Evolutionary conservation across 2,329 filamentous ascomycete species (phyloP), one percentile per base, ranked within the genome.

Genomic region (Fusarium dimerum): DNA sequence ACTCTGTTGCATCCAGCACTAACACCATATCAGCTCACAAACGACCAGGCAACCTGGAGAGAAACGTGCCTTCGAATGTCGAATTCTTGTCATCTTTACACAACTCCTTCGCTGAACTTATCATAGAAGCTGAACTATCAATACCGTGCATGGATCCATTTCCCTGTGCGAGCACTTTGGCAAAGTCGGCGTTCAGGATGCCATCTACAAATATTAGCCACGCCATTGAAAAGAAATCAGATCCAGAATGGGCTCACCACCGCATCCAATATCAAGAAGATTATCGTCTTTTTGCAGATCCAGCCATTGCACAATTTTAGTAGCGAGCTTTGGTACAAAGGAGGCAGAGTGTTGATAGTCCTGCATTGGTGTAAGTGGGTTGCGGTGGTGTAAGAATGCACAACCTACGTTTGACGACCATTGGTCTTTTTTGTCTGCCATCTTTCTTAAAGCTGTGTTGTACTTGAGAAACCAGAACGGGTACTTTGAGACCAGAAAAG

Each of bases 251-350:
- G 18, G 7, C 72, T 55, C 51, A 82, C 81, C 84, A 41, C 85
- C 85, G 59, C 85, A 88, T 13, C 85, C 85, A 48, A 88, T 70
- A 57, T 88, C 85, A 2, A 88, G 72, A 18, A 88, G 76, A 15
- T 72, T 66, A 63, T 88, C 84, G 56, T 82, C 78, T 29, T 77
- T 74, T 51, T 83, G 75, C 1, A 84, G 76, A 57, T 85, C 77
- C 0, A 88, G 73, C 78, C 82, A 86, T 43, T 74, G 67, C 11
- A 85, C 62, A 6, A 87, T 75, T 53, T 83, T 85, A 15, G 74
- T 76, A 1, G 84, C 79, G 10, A 87, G 72, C 62, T 84, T 82
- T 4, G 85, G 84, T 9, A 87, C 84, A 61, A 87, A 88, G 0
- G 81, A 79, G 8, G 84, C 85, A 2, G 83, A 79, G 52, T 79